These are phyloP conservation scores for Cladosporium sp. DNA, from an alignment of 2,329 filamentous ascomycete genomes.

Conservation along the genomic window DNA sequence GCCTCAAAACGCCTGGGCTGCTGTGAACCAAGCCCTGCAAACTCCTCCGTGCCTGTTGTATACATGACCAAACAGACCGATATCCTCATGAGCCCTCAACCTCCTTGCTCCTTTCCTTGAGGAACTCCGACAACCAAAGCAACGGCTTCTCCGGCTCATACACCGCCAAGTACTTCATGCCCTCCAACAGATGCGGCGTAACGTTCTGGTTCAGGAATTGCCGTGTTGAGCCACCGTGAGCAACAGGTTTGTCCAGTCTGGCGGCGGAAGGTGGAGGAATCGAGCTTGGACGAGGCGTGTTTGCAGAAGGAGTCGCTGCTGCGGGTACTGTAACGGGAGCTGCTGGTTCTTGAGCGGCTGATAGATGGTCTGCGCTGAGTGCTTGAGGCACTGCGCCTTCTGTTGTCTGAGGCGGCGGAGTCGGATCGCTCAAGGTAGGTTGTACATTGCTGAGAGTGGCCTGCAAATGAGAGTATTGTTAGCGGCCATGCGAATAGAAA, in stretches of 20 bases:
- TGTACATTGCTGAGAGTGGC: conserved; percentile 14
- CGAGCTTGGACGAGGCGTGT: conserved; percentile 20
- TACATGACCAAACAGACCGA: background rate
- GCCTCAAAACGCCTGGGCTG: conserved; percentile 5
- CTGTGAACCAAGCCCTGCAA: background rate
- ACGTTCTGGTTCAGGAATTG: conserved; percentile 47
- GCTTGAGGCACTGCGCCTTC: conserved; percentile 9
- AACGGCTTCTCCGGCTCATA: conserved; percentile 49
- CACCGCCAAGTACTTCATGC: conserved; percentile 48
- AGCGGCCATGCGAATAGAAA: conserved; percentile 9
- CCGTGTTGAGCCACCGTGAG: conserved; percentile 45
- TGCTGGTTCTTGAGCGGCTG: background rate
- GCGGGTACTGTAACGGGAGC: conserved; percentile 16
- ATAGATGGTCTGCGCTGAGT: background rate
- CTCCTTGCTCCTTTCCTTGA: conserved; percentile 44
- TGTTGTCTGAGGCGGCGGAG: conserved; percentile 21
- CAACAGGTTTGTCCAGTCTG: conserved; percentile 35
- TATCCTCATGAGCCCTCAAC: conserved; percentile 35
- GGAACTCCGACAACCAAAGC: conserved; percentile 45
- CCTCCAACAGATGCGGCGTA: conserved; percentile 48
- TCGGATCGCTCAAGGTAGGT: conserved; percentile 23
- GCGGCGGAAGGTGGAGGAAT: conserved; percentile 28
- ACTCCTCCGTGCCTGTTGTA: background rate
- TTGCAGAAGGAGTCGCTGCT: conserved; percentile 21
- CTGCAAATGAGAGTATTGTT: conserved; percentile 9